Percentiles rank a stretch among this genome's conserved stretches.
Conservation (phyloP, 352 stramenopile genomes). For the Pythium guiyangense region DNA sequence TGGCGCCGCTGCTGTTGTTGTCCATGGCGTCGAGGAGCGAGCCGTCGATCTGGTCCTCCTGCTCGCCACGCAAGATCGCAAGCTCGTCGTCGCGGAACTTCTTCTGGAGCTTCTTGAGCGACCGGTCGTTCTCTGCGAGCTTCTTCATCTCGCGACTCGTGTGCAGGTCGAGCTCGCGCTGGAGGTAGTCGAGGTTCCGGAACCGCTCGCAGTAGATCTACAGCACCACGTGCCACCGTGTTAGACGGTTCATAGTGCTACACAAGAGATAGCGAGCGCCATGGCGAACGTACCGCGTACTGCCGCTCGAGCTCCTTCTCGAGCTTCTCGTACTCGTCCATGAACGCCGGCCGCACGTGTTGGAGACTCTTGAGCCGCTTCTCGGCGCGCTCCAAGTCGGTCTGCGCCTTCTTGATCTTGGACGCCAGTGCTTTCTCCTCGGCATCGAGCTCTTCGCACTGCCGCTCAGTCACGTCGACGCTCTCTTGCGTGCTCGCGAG, state of each 20-base stretch:
- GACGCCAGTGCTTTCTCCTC: constrained; percentile 88
- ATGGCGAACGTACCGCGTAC: constrained; percentile 73
- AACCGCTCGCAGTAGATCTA: constrained; percentile 91
- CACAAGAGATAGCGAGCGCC: background rate
- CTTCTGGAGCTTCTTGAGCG: constrained; percentile 91
- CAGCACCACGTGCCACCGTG: too few species aligned
- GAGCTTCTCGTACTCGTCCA: constrained; percentile 98
- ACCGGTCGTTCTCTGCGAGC: constrained; percentile 83
- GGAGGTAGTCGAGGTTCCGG: constrained; percentile 96
- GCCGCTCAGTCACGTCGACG: constrained; percentile 80
- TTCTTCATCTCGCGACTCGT: constrained; percentile 85
- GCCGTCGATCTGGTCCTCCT: constrained; percentile 74
- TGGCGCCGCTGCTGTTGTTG: constrained; percentile 34
- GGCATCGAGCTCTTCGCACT: constrained; percentile 89
- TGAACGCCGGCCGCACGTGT: constrained; percentile 93
- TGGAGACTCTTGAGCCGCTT: constrained; percentile 93
- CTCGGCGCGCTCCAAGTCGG: constrained; percentile 93
- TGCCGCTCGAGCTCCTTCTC: constrained; percentile 95
- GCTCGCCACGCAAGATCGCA: constrained; percentile 78
- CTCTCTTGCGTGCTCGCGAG: constrained; percentile 80
- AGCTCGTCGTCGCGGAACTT: constrained; percentile 91
- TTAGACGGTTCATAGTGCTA: too few species aligned
- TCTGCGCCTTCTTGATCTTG: constrained; percentile 94
- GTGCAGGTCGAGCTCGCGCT: constrained; percentile 91
- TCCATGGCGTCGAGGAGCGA: constrained; percentile 42